A percentile compares a stretch with the other conserved stretches of the same genome.
These are phyloP conservation scores for Trypanosoma platydactyli DNA, from an alignment of 208 protist genomes.

Conservation along the genomic window DNA sequence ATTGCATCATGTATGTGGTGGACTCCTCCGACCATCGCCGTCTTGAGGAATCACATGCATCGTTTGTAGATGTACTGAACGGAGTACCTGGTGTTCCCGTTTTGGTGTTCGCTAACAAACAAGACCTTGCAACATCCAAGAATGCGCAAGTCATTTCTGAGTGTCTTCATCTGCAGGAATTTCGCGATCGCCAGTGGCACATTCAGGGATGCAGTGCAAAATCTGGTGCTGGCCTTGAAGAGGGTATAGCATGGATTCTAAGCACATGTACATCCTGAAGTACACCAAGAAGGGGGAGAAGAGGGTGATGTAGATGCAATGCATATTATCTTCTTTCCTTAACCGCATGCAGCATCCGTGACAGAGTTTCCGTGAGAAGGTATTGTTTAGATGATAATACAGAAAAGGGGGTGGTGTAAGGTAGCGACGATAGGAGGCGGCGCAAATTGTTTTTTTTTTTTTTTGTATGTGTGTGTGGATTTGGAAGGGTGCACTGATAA, in stretches of 20 bases:
- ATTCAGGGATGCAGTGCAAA: slow-evolving; percentile 96
- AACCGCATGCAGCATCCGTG: neutral
- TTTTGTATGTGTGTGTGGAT: too few relatives aligned
- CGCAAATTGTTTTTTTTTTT: slow-evolving; percentile 20
- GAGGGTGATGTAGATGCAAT: neutral
- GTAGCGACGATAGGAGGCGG: neutral
- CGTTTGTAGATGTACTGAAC: slow-evolving; percentile 94
- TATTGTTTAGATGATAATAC: too few relatives aligned
- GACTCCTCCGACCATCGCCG: slow-evolving; percentile 92
- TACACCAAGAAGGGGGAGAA: neutral
- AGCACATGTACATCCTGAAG: slow-evolving; percentile 42
- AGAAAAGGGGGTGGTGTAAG: too few relatives aligned
- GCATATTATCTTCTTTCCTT: neutral
- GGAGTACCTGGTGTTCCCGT: slow-evolving; percentile 96
- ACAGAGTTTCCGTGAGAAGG: neutral
- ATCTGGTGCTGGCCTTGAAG: slow-evolving; percentile 90
- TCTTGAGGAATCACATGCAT: slow-evolving; percentile 89
- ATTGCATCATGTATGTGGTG: slow-evolving; percentile 97
- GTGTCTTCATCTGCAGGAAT: slow-evolving; percentile 79
- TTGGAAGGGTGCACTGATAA: neutral
- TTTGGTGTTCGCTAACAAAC: slow-evolving; percentile 99
- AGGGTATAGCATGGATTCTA: slow-evolving; percentile 94
- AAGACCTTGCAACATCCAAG: slow-evolving; percentile 97
- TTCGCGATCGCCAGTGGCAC: slow-evolving; percentile 95
- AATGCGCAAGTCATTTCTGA: slow-evolving; percentile 71